These are phyloP conservation scores for Cardamine occulta DNA, from an alignment of 345 rosid genomes.

Conservation along the genomic window DNA sequence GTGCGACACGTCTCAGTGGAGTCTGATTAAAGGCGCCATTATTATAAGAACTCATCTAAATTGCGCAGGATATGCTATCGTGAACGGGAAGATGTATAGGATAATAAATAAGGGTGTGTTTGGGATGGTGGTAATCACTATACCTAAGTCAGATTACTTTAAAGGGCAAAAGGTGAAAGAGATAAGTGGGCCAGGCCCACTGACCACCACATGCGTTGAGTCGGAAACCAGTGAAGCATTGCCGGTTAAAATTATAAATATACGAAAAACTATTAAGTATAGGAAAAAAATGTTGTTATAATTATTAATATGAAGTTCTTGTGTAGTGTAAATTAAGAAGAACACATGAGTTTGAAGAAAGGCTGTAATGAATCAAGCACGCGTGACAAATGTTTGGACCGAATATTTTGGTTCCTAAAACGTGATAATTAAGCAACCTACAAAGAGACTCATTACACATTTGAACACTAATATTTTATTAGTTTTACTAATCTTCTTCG, in stretches of 20 bases:
- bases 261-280: slow-evolving; percentile 10
- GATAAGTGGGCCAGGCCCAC: slow-evolving; percentile 61
- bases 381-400: slow-evolving; percentile 37
- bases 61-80: slow-evolving; percentile 42
- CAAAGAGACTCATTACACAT: slow-evolving; percentile 30
- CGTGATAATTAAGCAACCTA: slow-evolving; percentile 42
- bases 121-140: slow-evolving; percentile 41
- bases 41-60: slow-evolving; percentile 25
- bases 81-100: slow-evolving; percentile 40
- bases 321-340: slow-evolving; percentile 22
- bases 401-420: slow-evolving; percentile 26
- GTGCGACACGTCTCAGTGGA: slow-evolving; percentile 54
- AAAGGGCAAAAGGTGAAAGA: slow-evolving; percentile 22
- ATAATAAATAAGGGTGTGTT: slow-evolving; percentile 37
- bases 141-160: slow-evolving; percentile 45
- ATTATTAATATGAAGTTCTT: neutral
- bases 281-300: neutral
- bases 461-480: neutral
- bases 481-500: slow-evolving; percentile 27
- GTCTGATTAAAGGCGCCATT: slow-evolving; percentile 41
- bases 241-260: slow-evolving; percentile 37
- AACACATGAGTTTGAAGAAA: slow-evolving; percentile 34
- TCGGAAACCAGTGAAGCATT: slow-evolving; percentile 64
- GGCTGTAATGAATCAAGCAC: slow-evolving; percentile 40
- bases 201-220: slow-evolving; percentile 73